A percentile compares a stretch with the other conserved stretches of the same genome.
phyloP scores from a whole-genome alignment of 2,329 filamentous ascomycete species.

The Cercospora zeae-maydis region DNA sequence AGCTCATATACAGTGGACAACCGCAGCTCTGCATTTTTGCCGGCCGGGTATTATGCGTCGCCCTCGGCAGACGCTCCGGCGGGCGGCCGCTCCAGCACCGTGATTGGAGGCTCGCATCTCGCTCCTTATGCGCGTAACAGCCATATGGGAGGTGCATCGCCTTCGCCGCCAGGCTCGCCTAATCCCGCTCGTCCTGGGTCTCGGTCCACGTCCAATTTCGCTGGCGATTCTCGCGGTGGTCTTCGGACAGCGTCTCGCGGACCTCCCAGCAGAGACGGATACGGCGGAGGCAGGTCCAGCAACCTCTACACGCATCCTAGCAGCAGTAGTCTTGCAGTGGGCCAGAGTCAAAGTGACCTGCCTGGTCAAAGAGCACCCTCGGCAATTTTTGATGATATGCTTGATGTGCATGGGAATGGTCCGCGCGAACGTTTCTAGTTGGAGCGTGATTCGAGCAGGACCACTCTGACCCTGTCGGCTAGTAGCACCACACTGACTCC shows the following conservation, averaged over 20 bases:
- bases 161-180: constrained; percentile 31
- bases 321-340: constrained; percentile 37
- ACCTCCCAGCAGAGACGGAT: constrained; percentile 16
- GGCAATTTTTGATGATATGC: constrained; percentile 83
- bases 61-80: constrained; percentile 49
- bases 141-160: constrained; percentile 12
- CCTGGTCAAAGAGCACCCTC: constrained; percentile 73
- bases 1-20: constrained; percentile 37
- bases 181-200: constrained; percentile 17
- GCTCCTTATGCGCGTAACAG: constrained; percentile 32
- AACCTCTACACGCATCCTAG: constrained; percentile 34
- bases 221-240: constrained; percentile 18
- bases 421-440: constrained; percentile 23
- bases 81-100: constrained; percentile 41
- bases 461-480: constrained; percentile 2
- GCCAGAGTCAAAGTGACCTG: constrained; percentile 51
- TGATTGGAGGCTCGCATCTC: constrained; percentile 41
- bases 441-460: constrained; percentile 8
- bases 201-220: constrained; percentile 19
- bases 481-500: constrained; percentile 6
- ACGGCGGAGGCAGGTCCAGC: constrained; percentile 6
- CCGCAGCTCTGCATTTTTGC: constrained; percentile 76
- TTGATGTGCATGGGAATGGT: constrained; percentile 64
- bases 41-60: constrained; percentile 85
- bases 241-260: constrained; percentile 7